These are phyloP conservation scores for Zygnema cylindricum DNA, from an alignment of 139 green algal species.

Conservation along the genomic window DNA sequence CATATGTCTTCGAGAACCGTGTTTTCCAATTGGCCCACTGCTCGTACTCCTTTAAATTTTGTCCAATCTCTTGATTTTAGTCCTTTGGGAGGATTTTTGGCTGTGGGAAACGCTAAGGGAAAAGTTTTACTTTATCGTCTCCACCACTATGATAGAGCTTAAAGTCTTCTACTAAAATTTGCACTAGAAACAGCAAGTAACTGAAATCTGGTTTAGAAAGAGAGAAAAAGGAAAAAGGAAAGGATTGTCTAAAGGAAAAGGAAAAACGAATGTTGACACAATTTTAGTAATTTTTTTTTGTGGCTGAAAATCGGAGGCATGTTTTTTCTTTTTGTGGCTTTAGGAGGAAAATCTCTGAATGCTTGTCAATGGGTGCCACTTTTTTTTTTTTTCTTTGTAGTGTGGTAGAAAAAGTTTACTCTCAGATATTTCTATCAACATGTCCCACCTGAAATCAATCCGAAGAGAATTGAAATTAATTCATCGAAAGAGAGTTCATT, in stretches of 20 bases:
- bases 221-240: slow-evolving; percentile 41
- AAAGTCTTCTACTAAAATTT: too few relatives aligned
- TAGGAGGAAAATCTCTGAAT: neutral
- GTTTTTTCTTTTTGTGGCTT: neutral
- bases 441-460: too few relatives aligned
- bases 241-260: slow-evolving; percentile 37
- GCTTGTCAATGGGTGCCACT: too few relatives aligned
- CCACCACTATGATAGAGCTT: slow-evolving; percentile 75
- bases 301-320: neutral
- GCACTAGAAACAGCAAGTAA: neutral
- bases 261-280: slow-evolving; percentile 25
- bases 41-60: slow-evolving; percentile 81
- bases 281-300: too few relatives aligned
- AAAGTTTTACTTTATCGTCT: slow-evolving; percentile 87
- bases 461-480: too few relatives aligned
- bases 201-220: slow-evolving; percentile 24
- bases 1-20: slow-evolving; percentile 84
- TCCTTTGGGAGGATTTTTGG: slow-evolving; percentile 83
- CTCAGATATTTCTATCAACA: too few relatives aligned
- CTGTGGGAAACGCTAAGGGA: slow-evolving; percentile 87
- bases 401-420: too few relatives aligned
- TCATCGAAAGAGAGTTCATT: too few relatives aligned
- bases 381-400: too few relatives aligned
- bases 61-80: slow-evolving; percentile 86
- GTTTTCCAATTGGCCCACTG: slow-evolving; percentile 93